A percentile compares a stretch with the other conserved stretches of the same genome.
phyloP scores from a whole-genome alignment of 495 filamentous ascomycete species.

The Wilcoxina mikolae region DNA sequence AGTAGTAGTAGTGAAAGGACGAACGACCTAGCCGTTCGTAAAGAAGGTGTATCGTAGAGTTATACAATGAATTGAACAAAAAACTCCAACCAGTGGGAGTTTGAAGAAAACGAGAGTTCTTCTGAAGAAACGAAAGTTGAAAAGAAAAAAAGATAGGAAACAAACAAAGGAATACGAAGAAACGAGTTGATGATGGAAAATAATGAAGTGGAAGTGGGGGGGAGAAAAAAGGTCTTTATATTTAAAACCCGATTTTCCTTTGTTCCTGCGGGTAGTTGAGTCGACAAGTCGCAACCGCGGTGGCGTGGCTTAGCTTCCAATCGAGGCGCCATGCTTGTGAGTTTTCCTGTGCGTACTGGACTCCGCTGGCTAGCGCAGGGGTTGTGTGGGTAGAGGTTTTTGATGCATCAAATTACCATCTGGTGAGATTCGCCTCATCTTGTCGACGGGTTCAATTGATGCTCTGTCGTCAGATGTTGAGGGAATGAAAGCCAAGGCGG shows the following conservation, averaged over 20 bases:
- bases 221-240: background rate
- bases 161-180: background rate
- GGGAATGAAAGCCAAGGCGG: background rate
- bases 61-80: background rate
- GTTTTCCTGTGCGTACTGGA: no score
- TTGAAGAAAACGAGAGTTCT: background rate
- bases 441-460: background rate
- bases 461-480: background rate
- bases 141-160: background rate
- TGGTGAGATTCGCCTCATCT: background rate
- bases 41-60: background rate
- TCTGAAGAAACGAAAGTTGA: background rate
- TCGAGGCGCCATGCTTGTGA: no score
- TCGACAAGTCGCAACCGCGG: background rate
- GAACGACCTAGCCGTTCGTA: constrained; percentile 3
- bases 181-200: background rate
- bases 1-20: background rate
- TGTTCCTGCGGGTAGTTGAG: background rate
- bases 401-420: no score
- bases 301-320: background rate
- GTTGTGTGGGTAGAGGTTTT: no score
- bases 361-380: background rate
- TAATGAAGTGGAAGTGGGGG: background rate
- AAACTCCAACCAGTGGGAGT: background rate
- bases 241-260: background rate